Percentiles rank a stretch among this genome's conserved stretches.
Conservation (phyloP, 164 flowering plant genomes). For the Nelumbo lutea region DNA sequence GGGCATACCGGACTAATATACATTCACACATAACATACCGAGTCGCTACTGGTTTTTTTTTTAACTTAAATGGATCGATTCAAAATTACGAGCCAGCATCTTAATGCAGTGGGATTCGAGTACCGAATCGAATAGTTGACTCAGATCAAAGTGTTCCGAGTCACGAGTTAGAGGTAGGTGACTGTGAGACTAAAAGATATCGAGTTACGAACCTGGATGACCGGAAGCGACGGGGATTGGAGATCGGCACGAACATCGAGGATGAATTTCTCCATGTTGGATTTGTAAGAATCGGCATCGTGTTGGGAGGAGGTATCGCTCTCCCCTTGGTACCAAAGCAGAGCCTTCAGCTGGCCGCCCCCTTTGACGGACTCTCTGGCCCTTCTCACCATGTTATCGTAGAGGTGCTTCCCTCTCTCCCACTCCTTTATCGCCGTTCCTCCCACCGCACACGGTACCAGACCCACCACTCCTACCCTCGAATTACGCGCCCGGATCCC, state of each 20-base stretch:
- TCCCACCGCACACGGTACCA: conserved; percentile 42
- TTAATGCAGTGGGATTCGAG: neutral
- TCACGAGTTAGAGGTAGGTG: neutral
- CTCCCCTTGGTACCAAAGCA: conserved; percentile 52
- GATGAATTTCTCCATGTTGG: conserved; percentile 57
- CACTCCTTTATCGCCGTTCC: conserved; percentile 28
- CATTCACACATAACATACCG: too few relatives aligned
- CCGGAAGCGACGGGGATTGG: conserved; percentile 50
- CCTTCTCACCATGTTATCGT: conserved; percentile 22
- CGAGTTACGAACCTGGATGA: conserved; percentile 52
- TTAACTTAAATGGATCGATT: too few relatives aligned
- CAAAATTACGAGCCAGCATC: neutral
- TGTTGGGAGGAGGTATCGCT: conserved; percentile 19
- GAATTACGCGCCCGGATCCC: conserved; percentile 10
- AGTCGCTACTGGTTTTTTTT: too few relatives aligned
- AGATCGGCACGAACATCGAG: conserved; percentile 57
- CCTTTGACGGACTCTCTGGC: conserved; percentile 9
- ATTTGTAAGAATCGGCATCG: conserved; percentile 36
- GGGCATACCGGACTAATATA: neutral
- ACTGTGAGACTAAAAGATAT: neutral
- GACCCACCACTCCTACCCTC: conserved; percentile 22
- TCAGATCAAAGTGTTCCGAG: neutral
- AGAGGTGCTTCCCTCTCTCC: conserved; percentile 21
- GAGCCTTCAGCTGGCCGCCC: conserved; percentile 24
- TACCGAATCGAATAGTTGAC: neutral